Evolutionary conservation across 2,329 filamentous ascomycete genomes (phyloP).

Genomic region (Pseudogymnoascus sp.): DNA sequence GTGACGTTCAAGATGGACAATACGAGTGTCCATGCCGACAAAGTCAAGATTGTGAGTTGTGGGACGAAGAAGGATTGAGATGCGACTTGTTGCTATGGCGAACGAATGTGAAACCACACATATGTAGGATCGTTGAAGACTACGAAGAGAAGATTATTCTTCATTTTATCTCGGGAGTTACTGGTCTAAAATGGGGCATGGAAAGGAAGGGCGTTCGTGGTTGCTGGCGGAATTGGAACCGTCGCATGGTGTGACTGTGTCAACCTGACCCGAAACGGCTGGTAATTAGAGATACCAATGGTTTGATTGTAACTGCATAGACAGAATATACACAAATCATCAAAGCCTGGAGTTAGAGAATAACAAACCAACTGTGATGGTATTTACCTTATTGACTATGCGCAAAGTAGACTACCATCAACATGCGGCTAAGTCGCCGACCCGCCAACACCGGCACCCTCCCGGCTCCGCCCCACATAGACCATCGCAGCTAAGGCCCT

Average conservation of each 20-base stretch:
- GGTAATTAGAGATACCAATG: constrained; percentile 1
- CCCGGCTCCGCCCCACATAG: constrained; percentile 1
- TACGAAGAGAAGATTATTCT: neutral
- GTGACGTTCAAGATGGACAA: constrained; percentile 96
- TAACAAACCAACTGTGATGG: neutral
- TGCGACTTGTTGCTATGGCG: no score
- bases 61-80: constrained; percentile 42
- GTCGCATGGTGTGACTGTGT: constrained; percentile 1
- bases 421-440: constrained; percentile 4
- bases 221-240: neutral
- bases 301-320: neutral
- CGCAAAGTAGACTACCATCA: neutral
- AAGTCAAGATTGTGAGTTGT: constrained; percentile 97
- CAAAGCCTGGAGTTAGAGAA: neutral
- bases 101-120: neutral
- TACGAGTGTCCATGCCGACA: constrained; percentile 69
- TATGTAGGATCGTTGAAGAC: neutral
- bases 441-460: constrained; percentile 1
- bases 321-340: neutral
- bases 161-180: neutral
- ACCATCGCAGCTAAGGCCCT: neutral
- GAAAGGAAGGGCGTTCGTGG: neutral
- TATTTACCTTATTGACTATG: neutral
- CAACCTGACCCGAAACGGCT: neutral
- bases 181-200: neutral